Evolutionary conservation across 2,329 filamentous ascomycete species (phyloP).

Genomic region (Stylonectria norvegica): DNA sequence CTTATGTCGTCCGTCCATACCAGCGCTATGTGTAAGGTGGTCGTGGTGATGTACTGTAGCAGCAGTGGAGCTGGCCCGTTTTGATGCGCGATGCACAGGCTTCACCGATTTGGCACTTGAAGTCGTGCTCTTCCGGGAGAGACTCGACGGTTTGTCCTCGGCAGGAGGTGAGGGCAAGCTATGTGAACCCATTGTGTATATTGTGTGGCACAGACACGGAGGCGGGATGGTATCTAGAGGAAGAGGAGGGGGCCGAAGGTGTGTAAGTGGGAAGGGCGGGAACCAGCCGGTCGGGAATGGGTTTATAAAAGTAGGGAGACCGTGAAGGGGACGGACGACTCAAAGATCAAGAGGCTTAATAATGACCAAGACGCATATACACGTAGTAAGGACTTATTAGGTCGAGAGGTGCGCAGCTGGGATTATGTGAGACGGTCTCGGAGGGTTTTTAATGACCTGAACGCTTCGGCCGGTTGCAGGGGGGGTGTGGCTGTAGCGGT

Average conservation of each 20-base stretch:
- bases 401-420: conserved; percentile 18
- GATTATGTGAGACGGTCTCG: conserved; percentile 28
- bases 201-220: conserved; percentile 7
- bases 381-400: conserved; percentile 11
- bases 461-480: conserved; percentile 18
- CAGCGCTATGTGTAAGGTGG: conserved; percentile 30
- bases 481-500: conserved; percentile 25
- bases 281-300: conserved; percentile 19
- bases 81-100: conserved; percentile 48
- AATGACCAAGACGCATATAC: conserved; percentile 22
- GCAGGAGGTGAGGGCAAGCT: conserved; percentile 52
- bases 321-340: conserved; percentile 4
- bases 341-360: conserved; percentile 24
- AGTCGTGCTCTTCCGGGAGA: conserved; percentile 37
- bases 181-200: conserved; percentile 43
- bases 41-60: conserved; percentile 38
- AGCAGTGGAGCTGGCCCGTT: conserved; percentile 43
- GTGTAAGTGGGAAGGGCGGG: conserved; percentile 16
- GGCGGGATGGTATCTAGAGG: conserved; percentile 9
- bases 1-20: conserved; percentile 57
- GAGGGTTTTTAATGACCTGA: conserved; percentile 23
- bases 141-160: conserved; percentile 42
- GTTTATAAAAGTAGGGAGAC: conserved; percentile 19
- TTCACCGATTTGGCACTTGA: conserved; percentile 47
- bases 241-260: conserved; percentile 2